These are phyloP conservation scores for Dioszegia crocea DNA, from an alignment of 768 basidiomycete genomes.

Conservation along the genomic window DNA sequence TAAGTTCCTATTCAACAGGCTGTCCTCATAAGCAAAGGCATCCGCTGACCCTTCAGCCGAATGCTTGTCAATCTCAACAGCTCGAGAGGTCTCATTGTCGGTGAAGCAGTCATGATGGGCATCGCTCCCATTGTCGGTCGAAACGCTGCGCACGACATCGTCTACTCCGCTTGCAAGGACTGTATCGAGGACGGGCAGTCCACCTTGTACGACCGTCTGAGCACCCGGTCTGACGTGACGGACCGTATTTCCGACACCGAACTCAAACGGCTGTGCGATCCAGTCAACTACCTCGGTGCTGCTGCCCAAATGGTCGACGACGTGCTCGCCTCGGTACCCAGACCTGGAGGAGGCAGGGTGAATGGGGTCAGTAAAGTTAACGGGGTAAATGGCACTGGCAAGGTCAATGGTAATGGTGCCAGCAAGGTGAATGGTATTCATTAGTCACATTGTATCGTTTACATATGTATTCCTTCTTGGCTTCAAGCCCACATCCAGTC, in stretches of 20 bases:
- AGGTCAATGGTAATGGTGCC: too few species aligned
- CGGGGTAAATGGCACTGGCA: not conserved
- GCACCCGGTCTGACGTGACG: not conserved
- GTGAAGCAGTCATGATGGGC: conserved; percentile 12
- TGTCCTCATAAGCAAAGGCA: not conserved
- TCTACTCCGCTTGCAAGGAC: conserved; percentile 11
- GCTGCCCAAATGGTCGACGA: not conserved
- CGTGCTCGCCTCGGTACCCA: not conserved
- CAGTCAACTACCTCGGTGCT: conserved; percentile 7
- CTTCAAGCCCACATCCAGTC: conserved; percentile 3
- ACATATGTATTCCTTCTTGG: not conserved
- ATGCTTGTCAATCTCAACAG: conserved; percentile 7
- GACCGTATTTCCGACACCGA: not conserved
- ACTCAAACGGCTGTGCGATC: not conserved
- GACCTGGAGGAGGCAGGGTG: not conserved
- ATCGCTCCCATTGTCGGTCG: conserved; percentile 9
- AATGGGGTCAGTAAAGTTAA: not conserved
- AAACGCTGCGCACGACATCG: conserved; percentile 9
- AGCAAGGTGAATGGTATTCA: too few species aligned
- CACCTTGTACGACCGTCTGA: not conserved
- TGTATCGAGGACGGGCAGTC: conserved; percentile 8
- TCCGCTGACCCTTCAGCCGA: not conserved
- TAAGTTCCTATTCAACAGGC: too few species aligned
- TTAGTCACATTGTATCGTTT: not conserved
- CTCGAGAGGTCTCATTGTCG: conserved; percentile 12